Percentiles rank a stretch among this genome's conserved stretches.
Conservation (phyloP, 768 basidiomycete genomes). For the Hemileccinum impolitum region DNA sequence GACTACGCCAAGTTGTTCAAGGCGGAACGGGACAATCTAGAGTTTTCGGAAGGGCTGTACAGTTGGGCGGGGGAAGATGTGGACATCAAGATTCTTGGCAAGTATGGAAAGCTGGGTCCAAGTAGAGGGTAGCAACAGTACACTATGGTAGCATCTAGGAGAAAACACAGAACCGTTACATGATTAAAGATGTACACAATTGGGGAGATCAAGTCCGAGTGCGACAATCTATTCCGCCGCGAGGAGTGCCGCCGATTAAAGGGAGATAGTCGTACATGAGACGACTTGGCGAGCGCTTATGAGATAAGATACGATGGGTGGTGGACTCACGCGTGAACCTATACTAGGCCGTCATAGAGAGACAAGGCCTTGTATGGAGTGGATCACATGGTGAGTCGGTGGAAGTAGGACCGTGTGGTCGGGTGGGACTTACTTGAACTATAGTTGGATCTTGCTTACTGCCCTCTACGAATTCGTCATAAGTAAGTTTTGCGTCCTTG, state of each 20-base stretch:
- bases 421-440: constrained; percentile 68
- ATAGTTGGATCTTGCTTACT: constrained; percentile 99
- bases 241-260: constrained; percentile 22
- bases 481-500: constrained; percentile 90
- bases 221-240: constrained; percentile 12
- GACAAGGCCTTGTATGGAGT: constrained; percentile 69
- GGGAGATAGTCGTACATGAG: constrained; percentile 23
- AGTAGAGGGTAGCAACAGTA: constrained; percentile 19
- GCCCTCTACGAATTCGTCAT: constrained; percentile 97
- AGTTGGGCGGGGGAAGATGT: constrained; percentile 79
- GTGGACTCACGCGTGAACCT: constrained; percentile 24
- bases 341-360: constrained; percentile 92
- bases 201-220: constrained; percentile 18
- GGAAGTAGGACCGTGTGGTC: constrained; percentile 6
- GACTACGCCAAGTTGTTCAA: constrained; percentile 90
- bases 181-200: constrained; percentile 23
- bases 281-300: constrained; percentile 19
- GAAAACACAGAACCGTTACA: constrained; percentile 24
- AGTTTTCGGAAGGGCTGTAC: constrained; percentile 85
- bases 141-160: constrained; percentile 20
- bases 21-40: constrained; percentile 88
- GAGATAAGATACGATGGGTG: constrained; percentile 20
- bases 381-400: constrained; percentile 19
- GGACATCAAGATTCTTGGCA: constrained; percentile 72
- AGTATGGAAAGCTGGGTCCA: constrained; percentile 62